Evolutionary conservation across 2,329 filamentous ascomycete species (phyloP).

Genomic region (Diaporthe helianthi): DNA sequence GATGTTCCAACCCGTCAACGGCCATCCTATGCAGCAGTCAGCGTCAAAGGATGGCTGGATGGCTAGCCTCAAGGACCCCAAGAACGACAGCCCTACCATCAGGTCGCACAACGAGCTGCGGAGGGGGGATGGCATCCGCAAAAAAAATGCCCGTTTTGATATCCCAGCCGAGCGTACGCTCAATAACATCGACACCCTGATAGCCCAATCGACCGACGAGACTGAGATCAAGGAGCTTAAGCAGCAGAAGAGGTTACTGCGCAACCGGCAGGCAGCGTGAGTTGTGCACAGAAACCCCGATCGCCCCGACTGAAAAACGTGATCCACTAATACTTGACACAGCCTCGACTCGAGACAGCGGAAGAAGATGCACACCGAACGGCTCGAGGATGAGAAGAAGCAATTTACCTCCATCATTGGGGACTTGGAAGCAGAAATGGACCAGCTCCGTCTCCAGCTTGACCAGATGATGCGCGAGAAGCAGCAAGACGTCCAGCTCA

Average conservation of each 20-base stretch:
- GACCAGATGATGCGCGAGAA: slow-evolving; percentile 76
- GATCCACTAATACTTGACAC: slow-evolving; percentile 35
- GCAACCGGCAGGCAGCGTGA: slow-evolving; percentile 97
- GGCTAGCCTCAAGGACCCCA: slow-evolving; percentile 57
- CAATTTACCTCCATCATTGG: slow-evolving; percentile 78
- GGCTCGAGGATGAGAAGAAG: slow-evolving; percentile 97
- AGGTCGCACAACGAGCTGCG: slow-evolving; percentile 79
- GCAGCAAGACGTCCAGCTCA: slow-evolving; percentile 75
- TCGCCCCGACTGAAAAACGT: slow-evolving; percentile 31
- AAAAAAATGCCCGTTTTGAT: slow-evolving; percentile 98
- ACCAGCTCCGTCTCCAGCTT: slow-evolving; percentile 71
- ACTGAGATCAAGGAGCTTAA: slow-evolving; percentile 97
- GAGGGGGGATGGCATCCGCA: slow-evolving; percentile 88
- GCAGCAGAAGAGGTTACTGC: slow-evolving; percentile 92
- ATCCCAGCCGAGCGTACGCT: slow-evolving; percentile 92
- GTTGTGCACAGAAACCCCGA: slow-evolving; percentile 47
- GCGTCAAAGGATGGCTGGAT: slow-evolving; percentile 65
- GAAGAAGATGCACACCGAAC: slow-evolving; percentile 98
- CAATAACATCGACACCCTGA: slow-evolving; percentile 92
- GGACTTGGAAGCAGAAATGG: slow-evolving; percentile 80
- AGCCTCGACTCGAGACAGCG: slow-evolving; percentile 95
- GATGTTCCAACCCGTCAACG: slow-evolving; percentile 60
- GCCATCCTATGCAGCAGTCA: slow-evolving; percentile 59
- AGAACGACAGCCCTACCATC: slow-evolving; percentile 72
- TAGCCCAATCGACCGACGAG: slow-evolving; percentile 86